phyloP scores from a whole-genome alignment of 768 basidiomycete species.

The Imleria badia region DNA sequence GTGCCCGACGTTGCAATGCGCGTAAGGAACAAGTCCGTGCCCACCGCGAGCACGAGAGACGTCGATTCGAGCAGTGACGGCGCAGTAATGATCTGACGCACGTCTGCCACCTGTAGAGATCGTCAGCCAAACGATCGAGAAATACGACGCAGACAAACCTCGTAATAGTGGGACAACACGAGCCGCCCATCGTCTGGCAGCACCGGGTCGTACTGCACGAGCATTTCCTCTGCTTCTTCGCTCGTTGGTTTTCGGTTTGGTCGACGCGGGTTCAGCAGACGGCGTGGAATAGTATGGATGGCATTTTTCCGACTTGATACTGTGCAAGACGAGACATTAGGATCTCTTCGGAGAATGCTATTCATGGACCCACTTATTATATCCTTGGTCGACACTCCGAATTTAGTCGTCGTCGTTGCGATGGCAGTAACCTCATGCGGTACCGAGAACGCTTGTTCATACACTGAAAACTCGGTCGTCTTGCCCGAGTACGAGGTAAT shows the following conservation, averaged over 20 bases:
- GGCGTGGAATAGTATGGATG: slow-evolving; percentile 70
- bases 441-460: slow-evolving; percentile 70
- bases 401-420: slow-evolving; percentile 77
- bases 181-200: slow-evolving; percentile 65
- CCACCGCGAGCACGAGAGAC: slow-evolving; percentile 81
- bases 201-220: slow-evolving; percentile 82
- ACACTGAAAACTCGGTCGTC: slow-evolving; percentile 50
- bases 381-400: slow-evolving; percentile 85
- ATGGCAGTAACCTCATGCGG: slow-evolving; percentile 70
- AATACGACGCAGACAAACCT: slow-evolving; percentile 36
- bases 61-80: slow-evolving; percentile 91
- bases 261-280: slow-evolving; percentile 79
- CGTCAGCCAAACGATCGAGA: not conserved
- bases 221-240: slow-evolving; percentile 81
- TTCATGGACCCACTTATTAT: slow-evolving; percentile 58
- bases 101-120: slow-evolving; percentile 57
- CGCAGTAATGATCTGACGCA: slow-evolving; percentile 69
- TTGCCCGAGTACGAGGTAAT: slow-evolving; percentile 55
- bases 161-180: slow-evolving; percentile 55
- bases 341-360: not conserved
- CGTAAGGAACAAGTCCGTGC: slow-evolving; percentile 87
- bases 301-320: slow-evolving; percentile 77
- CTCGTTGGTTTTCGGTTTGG: slow-evolving; percentile 73
- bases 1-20: slow-evolving; percentile 83
- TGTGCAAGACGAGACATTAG: slow-evolving; percentile 29